phyloP scores from a whole-genome alignment of 176 grass and related monocot species.

The Cymbopogon citratus region DNA sequence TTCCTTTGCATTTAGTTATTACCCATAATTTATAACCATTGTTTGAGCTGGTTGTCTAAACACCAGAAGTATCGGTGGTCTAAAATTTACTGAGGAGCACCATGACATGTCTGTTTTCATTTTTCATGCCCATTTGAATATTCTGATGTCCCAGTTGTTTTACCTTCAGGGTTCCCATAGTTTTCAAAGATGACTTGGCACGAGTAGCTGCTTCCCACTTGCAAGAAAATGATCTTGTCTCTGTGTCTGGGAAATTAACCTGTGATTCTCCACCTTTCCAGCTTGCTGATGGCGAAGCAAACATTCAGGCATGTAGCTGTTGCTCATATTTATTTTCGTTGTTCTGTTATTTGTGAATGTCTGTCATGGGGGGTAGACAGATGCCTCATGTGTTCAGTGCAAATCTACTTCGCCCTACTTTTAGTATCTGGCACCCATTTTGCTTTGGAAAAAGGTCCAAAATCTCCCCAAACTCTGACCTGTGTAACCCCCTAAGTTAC shows the following conservation, averaged over 20 bases:
- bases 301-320: conserved; percentile 49
- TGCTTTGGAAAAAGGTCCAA: not conserved
- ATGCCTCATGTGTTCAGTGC: not conserved
- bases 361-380: not conserved
- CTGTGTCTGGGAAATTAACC: conserved; percentile 63
- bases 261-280: conserved; percentile 49
- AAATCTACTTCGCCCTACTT: not conserved
- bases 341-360: not conserved
- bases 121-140: too few species aligned
- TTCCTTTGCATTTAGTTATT: too few species aligned
- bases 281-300: conserved; percentile 52
- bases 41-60: too few species aligned
- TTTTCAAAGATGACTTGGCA: too few species aligned
- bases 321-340: not conserved
- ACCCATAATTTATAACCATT: too few species aligned
- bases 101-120: too few species aligned
- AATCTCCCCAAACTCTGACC: not conserved
- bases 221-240: conserved; percentile 66
- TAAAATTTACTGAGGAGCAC: too few species aligned
- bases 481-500: not conserved
- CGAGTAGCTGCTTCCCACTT: too few species aligned
- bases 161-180: too few species aligned
- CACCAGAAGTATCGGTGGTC: too few species aligned
- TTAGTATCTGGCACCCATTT: not conserved
- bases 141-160: too few species aligned